These are phyloP conservation scores for Thielaviopsis populi DNA, from an alignment of 2,329 filamentous ascomycete genomes.

Conservation along the genomic window DNA sequence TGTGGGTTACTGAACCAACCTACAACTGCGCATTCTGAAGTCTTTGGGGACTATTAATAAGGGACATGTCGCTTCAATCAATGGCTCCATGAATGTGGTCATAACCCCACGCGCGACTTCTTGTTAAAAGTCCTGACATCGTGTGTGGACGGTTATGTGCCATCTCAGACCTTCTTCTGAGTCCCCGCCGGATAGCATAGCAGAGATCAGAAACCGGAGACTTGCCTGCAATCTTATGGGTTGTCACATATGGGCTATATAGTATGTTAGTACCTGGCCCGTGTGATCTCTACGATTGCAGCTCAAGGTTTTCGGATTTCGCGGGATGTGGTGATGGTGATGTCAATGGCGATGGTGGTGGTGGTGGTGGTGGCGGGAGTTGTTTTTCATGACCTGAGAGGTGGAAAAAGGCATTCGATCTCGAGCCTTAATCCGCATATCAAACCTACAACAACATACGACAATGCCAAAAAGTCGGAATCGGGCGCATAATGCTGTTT, in stretches of 20 bases:
- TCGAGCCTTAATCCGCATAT: slow-evolving; percentile 15
- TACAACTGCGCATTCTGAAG: neutral
- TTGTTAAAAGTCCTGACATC: neutral
- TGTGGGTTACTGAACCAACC: neutral
- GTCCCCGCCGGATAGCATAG: neutral
- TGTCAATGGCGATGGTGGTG: neutral
- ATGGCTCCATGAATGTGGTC: neutral
- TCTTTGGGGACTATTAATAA: neutral
- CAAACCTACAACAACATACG: slow-evolving; percentile 15
- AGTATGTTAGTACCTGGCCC: neutral
- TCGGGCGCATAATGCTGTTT: neutral
- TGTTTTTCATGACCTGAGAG: slow-evolving; percentile 13
- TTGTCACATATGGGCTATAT: neutral
- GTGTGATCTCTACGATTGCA: neutral
- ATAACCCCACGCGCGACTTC: neutral
- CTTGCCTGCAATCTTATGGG: neutral
- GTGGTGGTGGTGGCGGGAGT: slow-evolving; percentile 10
- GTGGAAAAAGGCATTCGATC: slow-evolving; percentile 9
- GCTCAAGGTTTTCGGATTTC: neutral
- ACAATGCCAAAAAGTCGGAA: slow-evolving; percentile 1
- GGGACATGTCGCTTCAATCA: neutral
- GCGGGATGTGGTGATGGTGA: neutral
- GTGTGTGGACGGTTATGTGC: neutral
- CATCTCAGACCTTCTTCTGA: neutral
- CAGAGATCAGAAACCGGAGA: neutral